Base-by-base conservation (phyloP, 768 basidiomycete genomes). In the Agrocybe praecox region DNA sequence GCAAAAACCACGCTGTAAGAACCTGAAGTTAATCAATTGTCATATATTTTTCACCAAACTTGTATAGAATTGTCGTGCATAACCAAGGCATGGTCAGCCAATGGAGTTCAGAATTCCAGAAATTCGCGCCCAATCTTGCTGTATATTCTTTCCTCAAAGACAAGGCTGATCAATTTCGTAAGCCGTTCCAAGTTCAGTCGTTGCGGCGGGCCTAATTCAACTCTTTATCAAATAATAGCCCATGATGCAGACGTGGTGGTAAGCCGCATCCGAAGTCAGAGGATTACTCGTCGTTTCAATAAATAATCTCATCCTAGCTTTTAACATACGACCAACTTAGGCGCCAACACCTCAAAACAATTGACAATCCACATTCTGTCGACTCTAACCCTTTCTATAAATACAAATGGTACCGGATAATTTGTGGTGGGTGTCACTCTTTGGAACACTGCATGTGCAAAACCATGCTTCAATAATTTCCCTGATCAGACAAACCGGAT, bases 401-500 rank as follows among this genome's bases (percentile, higher is more conserved):
- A 17, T 3, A 24, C 18, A 18, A 36, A 11, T 55, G 53, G 53
- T 55, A 36, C 26, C 26, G 53, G 11, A 32, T 55, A 9, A 42
- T 55, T 6, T 14, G 33, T n/a, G 46, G 53, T 55, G 23, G 5
- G 23, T 22, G 12, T 29, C 19, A 33, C 8, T 10, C n/a, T 51
- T 52, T 46, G 9, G 11, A 1, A 6, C 1, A 11, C 12, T n/a
- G 6, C 4, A 40, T 14, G 14, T 5, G 14, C 36, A 3, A 15
- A 14, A 40, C 14, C 12, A 34, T 40, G 5, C 3, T 40, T 6
- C n/a, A 40, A 3, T 40, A 15, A 15, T 40, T 40, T 40, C 12
- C 36, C n/a, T n/a, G n/a, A 21, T 10, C 34, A 63, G 62, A 60
- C 47, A 56, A 63, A 45, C 45, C 53, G 9, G 49, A 60, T 24